Conservation (phyloP, 1,139 yeast species). For the Chernovozyma sophiae-reginae region DNA sequence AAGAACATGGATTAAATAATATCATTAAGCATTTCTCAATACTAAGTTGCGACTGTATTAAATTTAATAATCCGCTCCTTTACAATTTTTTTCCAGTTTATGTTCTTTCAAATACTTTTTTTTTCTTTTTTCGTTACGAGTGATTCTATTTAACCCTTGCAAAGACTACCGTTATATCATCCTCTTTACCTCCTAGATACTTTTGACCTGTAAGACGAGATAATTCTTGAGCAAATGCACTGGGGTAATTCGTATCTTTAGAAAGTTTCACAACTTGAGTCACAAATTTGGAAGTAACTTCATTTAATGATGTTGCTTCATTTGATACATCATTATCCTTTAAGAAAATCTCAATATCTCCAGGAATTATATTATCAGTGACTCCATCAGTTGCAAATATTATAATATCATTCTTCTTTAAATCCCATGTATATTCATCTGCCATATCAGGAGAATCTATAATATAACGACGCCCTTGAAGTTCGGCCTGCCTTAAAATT, state of each 20-base stretch:
- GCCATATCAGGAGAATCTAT: constrained; percentile 53
- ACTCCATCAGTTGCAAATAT: constrained; percentile 93
- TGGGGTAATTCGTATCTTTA: constrained; percentile 67
- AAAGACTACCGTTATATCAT: constrained; percentile 82
- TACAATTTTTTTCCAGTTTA: too few relatives aligned
- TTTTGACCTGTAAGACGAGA: constrained; percentile 63
- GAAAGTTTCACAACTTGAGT: constrained; percentile 65
- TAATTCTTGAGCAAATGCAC: constrained; percentile 84
- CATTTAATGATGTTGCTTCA: constrained; percentile 18
- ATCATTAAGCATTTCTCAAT: too few relatives aligned
- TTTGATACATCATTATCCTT: constrained; percentile 31
- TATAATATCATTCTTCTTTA: constrained; percentile 67
- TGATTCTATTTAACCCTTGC: constrained; percentile 46
- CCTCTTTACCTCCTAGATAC: constrained; percentile 90
- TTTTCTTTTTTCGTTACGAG: too few relatives aligned
- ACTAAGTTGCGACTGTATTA: too few relatives aligned
- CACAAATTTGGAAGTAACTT: constrained; percentile 58
- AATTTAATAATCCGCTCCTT: too few relatives aligned
- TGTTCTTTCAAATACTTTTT: too few relatives aligned
- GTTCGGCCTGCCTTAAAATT: constrained; percentile 51
- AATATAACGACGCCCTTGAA: constrained; percentile 57
- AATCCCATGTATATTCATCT: constrained; percentile 46
- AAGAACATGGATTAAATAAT: constrained; percentile 34
- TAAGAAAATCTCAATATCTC: constrained; percentile 64
- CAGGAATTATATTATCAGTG: constrained; percentile 74